Percentiles rank a stretch among this genome's conserved stretches.
Evolutionary conservation across 75 land plant species (phyloP).

Genomic region (Pseudotsuga menziesii): DNA sequence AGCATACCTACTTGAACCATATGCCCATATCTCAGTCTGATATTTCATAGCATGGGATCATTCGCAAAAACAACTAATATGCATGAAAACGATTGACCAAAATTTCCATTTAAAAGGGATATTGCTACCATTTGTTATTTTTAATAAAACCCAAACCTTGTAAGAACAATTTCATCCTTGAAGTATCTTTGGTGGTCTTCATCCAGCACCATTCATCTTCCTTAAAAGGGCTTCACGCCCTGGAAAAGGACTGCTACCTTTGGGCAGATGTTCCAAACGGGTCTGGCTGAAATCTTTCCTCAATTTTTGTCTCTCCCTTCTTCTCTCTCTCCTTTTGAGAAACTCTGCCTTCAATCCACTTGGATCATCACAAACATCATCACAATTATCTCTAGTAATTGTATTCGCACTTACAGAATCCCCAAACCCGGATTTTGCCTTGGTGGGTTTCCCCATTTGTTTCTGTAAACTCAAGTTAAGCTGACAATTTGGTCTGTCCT

Average conservation of each 20-base stretch:
- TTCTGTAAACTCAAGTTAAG: slow-evolving; percentile 1
- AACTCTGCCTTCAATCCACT: slow-evolving; percentile 12
- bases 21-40: too few relatives aligned
- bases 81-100: too few relatives aligned
- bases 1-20: too few relatives aligned
- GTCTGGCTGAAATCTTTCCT: neutral
- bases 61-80: too few relatives aligned
- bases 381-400: neutral
- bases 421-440: neutral
- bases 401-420: neutral
- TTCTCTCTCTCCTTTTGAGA: slow-evolving; percentile 13
- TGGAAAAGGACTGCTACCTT: slow-evolving; percentile 36
- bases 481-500: slow-evolving; percentile 1
- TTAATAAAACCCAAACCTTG: too few relatives aligned
- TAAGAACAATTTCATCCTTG: neutral
- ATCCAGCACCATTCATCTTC: slow-evolving; percentile 8
- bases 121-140: too few relatives aligned
- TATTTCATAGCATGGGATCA: too few relatives aligned
- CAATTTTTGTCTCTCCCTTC: slow-evolving; percentile 19
- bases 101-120: too few relatives aligned
- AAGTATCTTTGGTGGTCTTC: neutral
- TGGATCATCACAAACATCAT: neutral
- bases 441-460: neutral
- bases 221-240: slow-evolving; percentile 53
- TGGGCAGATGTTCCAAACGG: slow-evolving; percentile 4